These are phyloP conservation scores for Candida pseudofarinosa DNA, from an alignment of 805 yeast genomes.

Conservation along the genomic window DNA sequence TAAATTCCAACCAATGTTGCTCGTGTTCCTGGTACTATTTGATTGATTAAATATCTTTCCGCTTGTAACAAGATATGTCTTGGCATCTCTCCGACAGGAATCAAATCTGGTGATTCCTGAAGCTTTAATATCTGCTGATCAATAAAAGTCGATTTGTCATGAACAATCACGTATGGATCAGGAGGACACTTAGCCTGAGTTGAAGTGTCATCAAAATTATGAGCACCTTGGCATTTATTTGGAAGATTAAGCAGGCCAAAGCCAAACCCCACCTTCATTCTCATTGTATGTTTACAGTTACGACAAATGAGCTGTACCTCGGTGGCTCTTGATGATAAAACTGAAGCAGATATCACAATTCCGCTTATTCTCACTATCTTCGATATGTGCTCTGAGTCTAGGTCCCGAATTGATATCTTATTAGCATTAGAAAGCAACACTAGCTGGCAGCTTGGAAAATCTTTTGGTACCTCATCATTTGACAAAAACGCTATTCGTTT, in stretches of 20 bases:
- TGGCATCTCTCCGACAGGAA: conserved; percentile 99
- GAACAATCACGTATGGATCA: conserved; percentile 90
- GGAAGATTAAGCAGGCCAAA: conserved; percentile 72
- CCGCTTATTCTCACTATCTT: conserved; percentile 90
- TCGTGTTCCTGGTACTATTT: conserved; percentile 91
- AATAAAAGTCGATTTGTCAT: conserved; percentile 88
- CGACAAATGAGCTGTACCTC: conserved; percentile 81
- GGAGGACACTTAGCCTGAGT: conserved; percentile 70
- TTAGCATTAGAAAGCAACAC: conserved; percentile 70
- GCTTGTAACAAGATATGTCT: conserved; percentile 84
- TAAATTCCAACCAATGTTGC: conserved; percentile 91
- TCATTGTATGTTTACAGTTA: conserved; percentile 76
- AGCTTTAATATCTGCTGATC: conserved; percentile 93
- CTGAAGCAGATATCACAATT: conserved; percentile 86
- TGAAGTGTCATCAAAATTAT: conserved; percentile 43
- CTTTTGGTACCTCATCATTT: conserved; percentile 45
- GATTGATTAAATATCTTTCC: conserved; percentile 85
- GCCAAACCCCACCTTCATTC: conserved; percentile 58
- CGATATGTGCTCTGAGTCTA: conserved; percentile 84
- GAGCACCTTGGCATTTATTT: conserved; percentile 51
- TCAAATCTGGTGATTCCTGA: conserved; percentile 98
- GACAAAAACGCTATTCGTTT: conserved; percentile 58
- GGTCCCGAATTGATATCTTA: conserved; percentile 68
- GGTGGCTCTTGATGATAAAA: conserved; percentile 83
- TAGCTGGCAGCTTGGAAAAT: conserved; percentile 81